Evolutionary conservation across 257 asterid genomes (phyloP).

Genomic region (Verbascum thapsus): DNA sequence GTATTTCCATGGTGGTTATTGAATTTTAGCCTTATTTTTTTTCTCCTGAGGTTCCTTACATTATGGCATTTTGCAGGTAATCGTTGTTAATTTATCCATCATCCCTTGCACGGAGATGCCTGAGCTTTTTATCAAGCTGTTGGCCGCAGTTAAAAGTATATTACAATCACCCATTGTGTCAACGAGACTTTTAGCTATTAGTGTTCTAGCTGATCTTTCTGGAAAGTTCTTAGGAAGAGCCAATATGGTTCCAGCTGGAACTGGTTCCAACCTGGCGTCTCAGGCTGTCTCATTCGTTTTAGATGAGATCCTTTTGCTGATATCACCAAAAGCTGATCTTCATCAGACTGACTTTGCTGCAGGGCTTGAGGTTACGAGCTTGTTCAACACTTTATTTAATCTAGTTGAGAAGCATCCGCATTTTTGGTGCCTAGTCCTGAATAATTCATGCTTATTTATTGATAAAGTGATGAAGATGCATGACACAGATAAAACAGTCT

Average conservation of each 20-base stretch:
- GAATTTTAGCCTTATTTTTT: constrained; percentile 24
- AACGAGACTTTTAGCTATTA: constrained; percentile 52
- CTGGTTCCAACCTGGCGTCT: constrained; percentile 45
- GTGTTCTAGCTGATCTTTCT: constrained; percentile 54
- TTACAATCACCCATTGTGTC: constrained; percentile 44
- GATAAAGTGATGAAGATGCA: constrained; percentile 46
- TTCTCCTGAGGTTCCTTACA: constrained; percentile 27
- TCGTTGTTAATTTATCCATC: constrained; percentile 39
- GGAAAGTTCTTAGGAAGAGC: constrained; percentile 55
- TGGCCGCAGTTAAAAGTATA: constrained; percentile 41
- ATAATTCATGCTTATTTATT: constrained; percentile 47
- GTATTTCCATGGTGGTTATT: constrained; percentile 41
- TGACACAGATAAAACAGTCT: constrained; percentile 34
- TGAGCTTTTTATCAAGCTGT: constrained; percentile 46
- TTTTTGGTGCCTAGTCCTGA: constrained; percentile 51
- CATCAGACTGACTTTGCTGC: constrained; percentile 38
- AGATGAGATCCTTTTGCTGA: constrained; percentile 45
- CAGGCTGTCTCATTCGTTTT: constrained; percentile 48
- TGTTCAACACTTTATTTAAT: constrained; percentile 49
- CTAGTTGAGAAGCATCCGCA: constrained; percentile 53
- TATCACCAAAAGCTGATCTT: constrained; percentile 35
- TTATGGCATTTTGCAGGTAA: constrained; percentile 51
- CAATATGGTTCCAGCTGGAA: constrained; percentile 43
- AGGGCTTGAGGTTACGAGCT: constrained; percentile 59
- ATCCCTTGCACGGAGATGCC: constrained; percentile 50